Conservation (phyloP, 1,139 yeast species). For the Hemisphaericaspora xylanilytica region DNA sequence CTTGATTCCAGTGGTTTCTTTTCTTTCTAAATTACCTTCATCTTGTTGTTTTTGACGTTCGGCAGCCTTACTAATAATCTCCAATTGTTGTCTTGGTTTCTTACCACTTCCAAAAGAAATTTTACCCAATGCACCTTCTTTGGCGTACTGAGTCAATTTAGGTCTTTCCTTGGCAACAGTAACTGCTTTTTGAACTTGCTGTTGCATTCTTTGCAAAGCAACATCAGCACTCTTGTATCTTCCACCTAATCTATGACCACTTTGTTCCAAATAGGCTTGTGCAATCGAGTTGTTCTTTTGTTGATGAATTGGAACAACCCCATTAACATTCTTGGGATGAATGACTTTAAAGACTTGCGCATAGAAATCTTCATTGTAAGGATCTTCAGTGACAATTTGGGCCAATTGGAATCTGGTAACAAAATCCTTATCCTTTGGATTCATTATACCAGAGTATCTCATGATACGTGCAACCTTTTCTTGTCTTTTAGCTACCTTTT, state of each 20-base stretch:
- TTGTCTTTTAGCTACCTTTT: slow-evolving; percentile 64
- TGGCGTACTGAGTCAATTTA: slow-evolving; percentile 64
- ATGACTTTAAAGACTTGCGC: slow-evolving; percentile 91
- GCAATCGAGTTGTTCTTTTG: slow-evolving; percentile 71
- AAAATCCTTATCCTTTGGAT: slow-evolving; percentile 93
- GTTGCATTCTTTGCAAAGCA: slow-evolving; percentile 97
- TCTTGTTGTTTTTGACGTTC: slow-evolving; percentile 43
- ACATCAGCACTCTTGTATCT: slow-evolving; percentile 88
- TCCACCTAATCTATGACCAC: slow-evolving; percentile 89
- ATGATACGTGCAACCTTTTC: slow-evolving; percentile 77
- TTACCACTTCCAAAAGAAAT: slow-evolving; percentile 79
- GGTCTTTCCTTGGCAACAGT: slow-evolving; percentile 92
- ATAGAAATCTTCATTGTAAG: slow-evolving; percentile 94
- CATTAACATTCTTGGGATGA: slow-evolving; percentile 52
- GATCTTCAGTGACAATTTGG: slow-evolving; percentile 95
- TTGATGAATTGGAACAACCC: slow-evolving; percentile 39
- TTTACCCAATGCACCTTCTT: slow-evolving; percentile 91
- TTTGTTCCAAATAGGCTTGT: slow-evolving; percentile 90
- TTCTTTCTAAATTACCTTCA: slow-evolving; percentile 21
- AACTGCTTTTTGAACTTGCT: slow-evolving; percentile 95
- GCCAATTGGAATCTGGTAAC: slow-evolving; percentile 92
- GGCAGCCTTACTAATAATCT: slow-evolving; percentile 57
- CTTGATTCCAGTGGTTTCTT: slow-evolving; percentile 15
- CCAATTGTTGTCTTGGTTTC: slow-evolving; percentile 86
- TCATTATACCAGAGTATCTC: slow-evolving; percentile 90